Base-by-base conservation (phyloP, 2,329 filamentous ascomycete species). In the Hypoxylon sp. region DNA sequence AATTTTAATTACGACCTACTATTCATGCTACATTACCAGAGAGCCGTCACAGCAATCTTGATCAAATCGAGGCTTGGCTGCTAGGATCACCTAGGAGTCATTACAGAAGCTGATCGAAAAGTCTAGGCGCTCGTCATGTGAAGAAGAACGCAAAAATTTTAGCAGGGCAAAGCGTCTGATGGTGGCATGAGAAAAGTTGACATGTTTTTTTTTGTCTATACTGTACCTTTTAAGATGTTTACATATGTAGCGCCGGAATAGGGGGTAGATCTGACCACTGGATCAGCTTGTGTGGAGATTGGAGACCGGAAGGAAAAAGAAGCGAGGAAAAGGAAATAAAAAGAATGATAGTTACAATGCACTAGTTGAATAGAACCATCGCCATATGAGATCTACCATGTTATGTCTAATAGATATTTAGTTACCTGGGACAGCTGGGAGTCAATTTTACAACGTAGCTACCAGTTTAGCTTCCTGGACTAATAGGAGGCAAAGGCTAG, bases 1-100 rank as follows among this genome's bases (percentile, higher is more conserved):
- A 57, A 48, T 54, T 56, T 45, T 51, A 57, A 57, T 59, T 56
- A 57, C 56, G 53, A 56, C 32, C 42, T 57, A 20, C 42, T 54
- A 23, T 38, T 51, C 41, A 57, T 51, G 45, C 42, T 48, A 32
- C 31, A 20, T 31, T 36, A 38, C 40, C 37, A 48, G 13, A 44
- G 29, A 50, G 7, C 30, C 15, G 27, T 48, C 34, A 41, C 12
- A 57, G 42, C 36, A 30, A 31, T 32, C 16, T 36, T 30, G 42
- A 37, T 45, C 23, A 26, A 16, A 45, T 37, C 32, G 42, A 45
- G 42, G 12, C 16, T 31, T 31, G 13, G n/a, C 4, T n/a, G 11
- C 11, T 31, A 5, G 16, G 16, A 29, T 21, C 8, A 30, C 8
- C 7, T 45, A 21, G 13, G 13, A 30, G 19, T 30, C 23, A 43